Base-by-base conservation (phyloP, 108 stramenopile genomes). In the Nitzschia inconspicua region DNA sequence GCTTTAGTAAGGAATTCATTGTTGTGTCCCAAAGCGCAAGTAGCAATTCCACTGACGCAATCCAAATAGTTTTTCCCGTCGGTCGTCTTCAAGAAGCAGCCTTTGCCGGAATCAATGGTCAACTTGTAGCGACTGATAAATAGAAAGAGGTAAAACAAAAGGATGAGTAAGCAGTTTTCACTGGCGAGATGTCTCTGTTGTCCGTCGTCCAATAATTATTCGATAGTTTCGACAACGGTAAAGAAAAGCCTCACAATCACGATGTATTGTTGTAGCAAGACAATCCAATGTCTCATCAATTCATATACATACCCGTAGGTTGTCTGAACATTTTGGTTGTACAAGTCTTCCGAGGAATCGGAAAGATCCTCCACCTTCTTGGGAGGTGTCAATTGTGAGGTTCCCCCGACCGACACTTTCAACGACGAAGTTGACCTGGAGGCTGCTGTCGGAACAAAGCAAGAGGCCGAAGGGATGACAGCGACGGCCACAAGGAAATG, bases 11-110 rank as follows among this genome's bases (percentile, higher is more conserved):
- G 72, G 37, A 51, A 79, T 3, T 71, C 73, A 72, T 98, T 89
- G 79, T 66, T 63, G 69, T 99, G 98, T 25, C 98, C 98, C 9
- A 99, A 76, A 22, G 85, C 84, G 49, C 95, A 97, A 32, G 97
- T 97, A 46, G 95, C 95, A 52, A 99, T 99, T 28, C 98, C 98
- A 24, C 91, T 76, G 11, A 94, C 97, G 49, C 93, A 97, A 64
- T 99, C 98, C 31, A 97, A 74, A 64, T 96, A 99, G 41, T 86
- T 73, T 47, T 65, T 86, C 27, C 94, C 96, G 32, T 92, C 76
- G 0, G 80, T 82, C 40, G 94, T 95, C 29, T 65, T 80, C 30
- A 98, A 63, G 11, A 63, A 72, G 66, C 82, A 84, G 7, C 96
- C 96, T 7, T 83, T 30, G 25, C 98, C 98, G 30, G 68, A 77